Conservation (phyloP, 1,284 basidiomycete genomes). For the Laetiporus sulphureus region DNA sequence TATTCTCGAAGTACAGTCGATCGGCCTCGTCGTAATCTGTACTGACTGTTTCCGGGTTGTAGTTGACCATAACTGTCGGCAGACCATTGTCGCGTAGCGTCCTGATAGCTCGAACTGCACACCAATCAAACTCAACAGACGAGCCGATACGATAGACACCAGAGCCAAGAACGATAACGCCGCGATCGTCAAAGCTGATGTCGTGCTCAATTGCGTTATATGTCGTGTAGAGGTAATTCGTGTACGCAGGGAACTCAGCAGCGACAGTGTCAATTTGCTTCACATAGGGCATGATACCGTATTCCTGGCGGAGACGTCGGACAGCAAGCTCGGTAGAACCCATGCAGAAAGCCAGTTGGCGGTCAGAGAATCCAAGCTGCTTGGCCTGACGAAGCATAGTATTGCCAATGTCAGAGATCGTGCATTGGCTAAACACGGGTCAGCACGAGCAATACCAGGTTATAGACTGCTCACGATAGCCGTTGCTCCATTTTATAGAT, state of each 20-base stretch:
- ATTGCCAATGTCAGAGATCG: slow-evolving; percentile 61
- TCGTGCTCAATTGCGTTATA: slow-evolving; percentile 96
- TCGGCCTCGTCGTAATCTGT: slow-evolving; percentile 99
- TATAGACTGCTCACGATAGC: slow-evolving; percentile 50
- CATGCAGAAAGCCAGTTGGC: slow-evolving; percentile 77
- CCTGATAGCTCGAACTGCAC: slow-evolving; percentile 94
- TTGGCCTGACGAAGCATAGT: slow-evolving; percentile 80
- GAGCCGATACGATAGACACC: slow-evolving; percentile 99
- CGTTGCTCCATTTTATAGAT: slow-evolving; percentile 77
- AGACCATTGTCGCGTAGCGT: slow-evolving; percentile 92
- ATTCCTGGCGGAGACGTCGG: slow-evolving; percentile 81
- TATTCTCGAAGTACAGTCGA: slow-evolving; percentile 97
- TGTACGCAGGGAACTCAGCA: slow-evolving; percentile 97
- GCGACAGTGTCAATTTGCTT: slow-evolving; percentile 99
- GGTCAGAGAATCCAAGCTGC: slow-evolving; percentile 95
- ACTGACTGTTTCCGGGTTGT: slow-evolving; percentile 98
- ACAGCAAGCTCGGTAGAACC: slow-evolving; percentile 88
- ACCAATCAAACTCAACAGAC: slow-evolving; percentile 99
- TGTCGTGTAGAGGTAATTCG: slow-evolving; percentile 98
- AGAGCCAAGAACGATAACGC: slow-evolving; percentile 96
- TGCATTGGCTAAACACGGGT: slow-evolving; percentile 44
- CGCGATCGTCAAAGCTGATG: slow-evolving; percentile 82
- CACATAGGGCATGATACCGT: slow-evolving; percentile 83
- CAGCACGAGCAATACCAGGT: background rate
- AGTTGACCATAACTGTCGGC: slow-evolving; percentile 99